Evolutionary conservation across 495 filamentous ascomycete genomes (phyloP), one percentile per base, ranked within the genome.

Genomic region (Tuber brumale): DNA sequence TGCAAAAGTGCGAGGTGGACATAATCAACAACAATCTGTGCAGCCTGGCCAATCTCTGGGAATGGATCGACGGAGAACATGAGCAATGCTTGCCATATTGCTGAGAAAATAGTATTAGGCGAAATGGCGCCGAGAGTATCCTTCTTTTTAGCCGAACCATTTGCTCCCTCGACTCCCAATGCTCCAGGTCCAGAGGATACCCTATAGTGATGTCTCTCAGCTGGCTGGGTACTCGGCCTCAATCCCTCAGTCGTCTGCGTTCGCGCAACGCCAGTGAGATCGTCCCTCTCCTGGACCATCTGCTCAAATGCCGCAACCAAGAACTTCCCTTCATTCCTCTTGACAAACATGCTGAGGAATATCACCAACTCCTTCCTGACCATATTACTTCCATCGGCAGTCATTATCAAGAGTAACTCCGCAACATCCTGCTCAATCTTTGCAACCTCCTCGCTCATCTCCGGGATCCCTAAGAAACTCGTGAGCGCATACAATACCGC

Each of bases 401-500:
- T 89, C 91, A 98, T 94, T 57, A 93, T 88, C 27, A 97, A 86
- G 48, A 97, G 87, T 23, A 92, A 91, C 84, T 92, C 91, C 31
- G 95, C 93, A 79, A 98, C 89, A 3, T 89, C 89, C 83, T 97
- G 93, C 84, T 99, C 95, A 69, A 95, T 93, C 75, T 92, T 89
- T 21, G 92, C 91, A 35, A 99, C 92, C 83, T 97, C 93, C 69
- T 94, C 90, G 0, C 95, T 97, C 76, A 97, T 86, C 81, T 97
- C 95, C 0, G 93, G 93, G 73, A 97, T 97, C 44, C 94, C 94
- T 48, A 99, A 85, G 86, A 99, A 97, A 41, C 90, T 94, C 0
- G 93, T 97, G 83, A 97, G 89, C 37, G 96, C 94, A 83, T 97
- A 92, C 41, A 97, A 87, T 88, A 97, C 94, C 27, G 96, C 93